Base-by-base conservation (phyloP, 805 yeast genomes). In the Starmerella roubikii region DNA sequence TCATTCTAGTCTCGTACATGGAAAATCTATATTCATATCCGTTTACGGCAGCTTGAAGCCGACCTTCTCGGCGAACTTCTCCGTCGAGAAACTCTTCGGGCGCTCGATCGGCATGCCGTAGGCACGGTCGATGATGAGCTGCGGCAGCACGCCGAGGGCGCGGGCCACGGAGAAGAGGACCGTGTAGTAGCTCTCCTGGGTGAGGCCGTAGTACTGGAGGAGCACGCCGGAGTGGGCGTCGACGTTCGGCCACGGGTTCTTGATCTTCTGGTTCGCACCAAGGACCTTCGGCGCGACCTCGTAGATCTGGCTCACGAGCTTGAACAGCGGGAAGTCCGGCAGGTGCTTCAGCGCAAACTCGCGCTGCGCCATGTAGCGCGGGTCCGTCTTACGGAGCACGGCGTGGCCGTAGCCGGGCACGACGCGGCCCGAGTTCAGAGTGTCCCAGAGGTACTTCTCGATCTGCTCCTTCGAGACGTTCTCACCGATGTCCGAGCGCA, bases 181-280 rank as follows among this genome's bases (percentile, higher is more conserved):
- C 38, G 91, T 81, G 72, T 80, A 80, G 76, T 77, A 81, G 32
- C 81, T 72, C 54, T 74, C 75, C 68, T 80, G 84, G 40, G 78
- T 77, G 57, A 80, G 66, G 53, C 93, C 93, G 67, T 80, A 80
- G 72, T 81, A 76, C 65, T 80, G 86, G 62, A 80, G 69, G 53
- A 81, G 64, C 47, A 79, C 84, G 66, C 93, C 93, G 36, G 88
- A 78, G 66, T 78, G 84, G 39, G 91, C 78, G 65, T 80, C 93
- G 50, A 80, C 93, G 59, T 80, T 80, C 64, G 93, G 91, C 85
- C 85, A 80, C 65, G 91, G 91, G 74, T 80, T 80, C 74, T 80
- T 79, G 58, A 88, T 80, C 74, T 81, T 81, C 62, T 88, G 91
- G 62, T 80, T 88, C 65, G 77, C 68, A 53, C 80, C 75, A 53